phyloP scores from a whole-genome alignment of 192 early-diverging fungal genomes.

The Linnemannia elongata region DNA sequence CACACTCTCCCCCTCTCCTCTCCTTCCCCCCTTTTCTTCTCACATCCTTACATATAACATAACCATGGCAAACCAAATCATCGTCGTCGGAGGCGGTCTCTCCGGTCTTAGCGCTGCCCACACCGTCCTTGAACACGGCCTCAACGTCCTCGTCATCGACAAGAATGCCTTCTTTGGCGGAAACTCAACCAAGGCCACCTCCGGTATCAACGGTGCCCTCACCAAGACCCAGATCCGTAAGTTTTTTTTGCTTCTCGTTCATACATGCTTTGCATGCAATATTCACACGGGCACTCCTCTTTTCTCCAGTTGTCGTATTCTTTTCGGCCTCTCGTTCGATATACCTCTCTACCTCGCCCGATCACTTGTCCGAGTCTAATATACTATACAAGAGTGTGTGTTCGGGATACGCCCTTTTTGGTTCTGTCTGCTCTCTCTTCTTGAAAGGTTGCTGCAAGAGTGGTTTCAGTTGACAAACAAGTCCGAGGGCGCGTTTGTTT shows the following conservation, averaged over 20 bases:
- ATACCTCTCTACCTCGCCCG: background rate
- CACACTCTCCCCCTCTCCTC: background rate
- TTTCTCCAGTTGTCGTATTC: background rate
- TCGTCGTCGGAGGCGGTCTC: constrained; percentile 92
- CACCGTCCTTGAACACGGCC: constrained; percentile 87
- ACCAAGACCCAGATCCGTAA: constrained; percentile 85
- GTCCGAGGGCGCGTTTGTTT: constrained; percentile 2
- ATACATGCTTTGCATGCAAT: background rate
- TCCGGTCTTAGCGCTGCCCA: constrained; percentile 91
- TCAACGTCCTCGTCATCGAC: constrained; percentile 86
- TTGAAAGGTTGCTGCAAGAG: background rate
- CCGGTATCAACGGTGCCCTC: constrained; percentile 95
- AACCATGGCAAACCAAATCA: constrained; percentile 67
- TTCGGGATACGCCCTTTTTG: background rate
- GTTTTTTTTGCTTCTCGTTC: background rate
- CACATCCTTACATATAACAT: background rate
- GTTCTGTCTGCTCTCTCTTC: background rate
- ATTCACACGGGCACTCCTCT: background rate
- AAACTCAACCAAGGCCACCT: constrained; percentile 98
- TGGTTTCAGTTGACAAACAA: constrained; percentile 5
- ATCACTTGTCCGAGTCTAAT: background rate
- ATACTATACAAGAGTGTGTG: background rate
- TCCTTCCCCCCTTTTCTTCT: background rate
- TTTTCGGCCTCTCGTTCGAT: background rate
- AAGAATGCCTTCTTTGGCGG: constrained; percentile 94